Percentiles rank a stretch among this genome's conserved stretches.
phyloP scores from a whole-genome alignment of 305 asterid species.

The Galium porrigens region DNA sequence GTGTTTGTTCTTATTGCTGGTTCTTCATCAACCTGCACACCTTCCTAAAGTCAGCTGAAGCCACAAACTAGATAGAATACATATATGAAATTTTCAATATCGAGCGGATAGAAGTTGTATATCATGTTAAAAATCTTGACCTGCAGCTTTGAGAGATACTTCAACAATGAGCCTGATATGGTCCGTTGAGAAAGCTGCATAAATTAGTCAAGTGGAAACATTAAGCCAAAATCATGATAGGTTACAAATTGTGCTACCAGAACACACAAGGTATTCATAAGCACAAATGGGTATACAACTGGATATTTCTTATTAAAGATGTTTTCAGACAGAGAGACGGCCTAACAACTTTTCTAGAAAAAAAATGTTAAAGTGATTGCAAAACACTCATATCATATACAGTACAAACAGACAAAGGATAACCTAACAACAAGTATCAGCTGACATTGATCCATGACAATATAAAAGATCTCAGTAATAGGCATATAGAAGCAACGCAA shows the following conservation, averaged over 20 bases:
- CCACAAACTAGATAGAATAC: slow-evolving; percentile 12
- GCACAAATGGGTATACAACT: not conserved
- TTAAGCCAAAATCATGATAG: not conserved
- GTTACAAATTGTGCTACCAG: not conserved
- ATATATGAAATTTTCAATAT: not conserved
- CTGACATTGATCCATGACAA: not conserved
- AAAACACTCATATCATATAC: not conserved
- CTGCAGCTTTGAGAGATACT: slow-evolving; percentile 95
- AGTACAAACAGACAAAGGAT: not conserved
- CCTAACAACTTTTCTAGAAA: not conserved
- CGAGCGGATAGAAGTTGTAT: not conserved
- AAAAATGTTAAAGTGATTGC: not conserved
- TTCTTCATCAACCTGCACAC: slow-evolving; percentile 85
- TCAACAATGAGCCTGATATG: slow-evolving; percentile 67
- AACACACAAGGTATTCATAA: not conserved
- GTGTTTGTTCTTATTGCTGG: slow-evolving; percentile 97
- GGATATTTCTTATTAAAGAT: not conserved
- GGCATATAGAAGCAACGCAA: not conserved
- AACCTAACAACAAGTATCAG: not conserved
- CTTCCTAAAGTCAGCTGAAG: slow-evolving; percentile 14
- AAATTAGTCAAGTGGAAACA: slow-evolving; percentile 14
- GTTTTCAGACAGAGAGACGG: not conserved
- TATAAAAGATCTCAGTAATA: not conserved
- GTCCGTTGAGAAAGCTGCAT: slow-evolving; percentile 95
- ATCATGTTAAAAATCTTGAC: slow-evolving; percentile 19